Conservation (phyloP, 2,329 filamentous ascomycete genomes). For the Blastomyces gilchristii region DNA sequence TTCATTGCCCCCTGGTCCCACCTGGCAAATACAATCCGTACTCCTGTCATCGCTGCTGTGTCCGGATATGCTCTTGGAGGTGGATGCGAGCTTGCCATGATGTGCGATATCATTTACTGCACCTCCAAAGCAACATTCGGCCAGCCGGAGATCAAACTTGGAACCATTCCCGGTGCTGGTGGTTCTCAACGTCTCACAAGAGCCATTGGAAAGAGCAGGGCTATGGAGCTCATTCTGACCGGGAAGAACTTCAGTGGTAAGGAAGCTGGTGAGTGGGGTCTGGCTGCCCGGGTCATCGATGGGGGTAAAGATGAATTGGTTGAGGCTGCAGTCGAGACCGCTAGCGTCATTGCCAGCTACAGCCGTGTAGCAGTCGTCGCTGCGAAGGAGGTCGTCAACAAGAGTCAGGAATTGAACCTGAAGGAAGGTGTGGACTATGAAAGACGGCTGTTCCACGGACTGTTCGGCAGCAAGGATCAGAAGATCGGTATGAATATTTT, state of each 20-base stretch:
- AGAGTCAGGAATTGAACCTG: slow-evolving; percentile 84
- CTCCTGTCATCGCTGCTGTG: slow-evolving; percentile 87
- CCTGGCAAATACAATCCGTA: slow-evolving; percentile 74
- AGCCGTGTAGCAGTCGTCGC: slow-evolving; percentile 80
- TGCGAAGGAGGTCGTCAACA: slow-evolving; percentile 97
- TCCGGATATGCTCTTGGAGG: slow-evolving; percentile 91
- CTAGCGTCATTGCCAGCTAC: slow-evolving; percentile 79
- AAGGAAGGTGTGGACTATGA: slow-evolving; percentile 92
- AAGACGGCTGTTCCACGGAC: slow-evolving; percentile 77
- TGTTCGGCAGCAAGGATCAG: slow-evolving; percentile 93
- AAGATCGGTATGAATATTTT: slow-evolving; percentile 60
- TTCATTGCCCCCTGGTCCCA: slow-evolving; percentile 95
- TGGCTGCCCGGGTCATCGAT: slow-evolving; percentile 73
- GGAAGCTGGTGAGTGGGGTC: slow-evolving; percentile 81
- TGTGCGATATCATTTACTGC: slow-evolving; percentile 93
- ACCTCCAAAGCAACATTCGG: slow-evolving; percentile 80
- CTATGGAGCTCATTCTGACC: slow-evolving; percentile 86
- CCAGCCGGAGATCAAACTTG: slow-evolving; percentile 93
- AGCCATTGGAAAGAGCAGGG: slow-evolving; percentile 70
- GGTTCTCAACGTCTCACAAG: slow-evolving; percentile 80
- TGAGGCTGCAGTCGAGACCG: slow-evolving; percentile 68
- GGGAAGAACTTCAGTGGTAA: slow-evolving; percentile 72
- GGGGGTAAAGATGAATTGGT: slow-evolving; percentile 68
- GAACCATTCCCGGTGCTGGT: slow-evolving; percentile 82
- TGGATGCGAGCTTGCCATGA: slow-evolving; percentile 92